phyloP scores from a whole-genome alignment of 2,329 filamentous ascomycete species.

The Penicillium palitans region DNA sequence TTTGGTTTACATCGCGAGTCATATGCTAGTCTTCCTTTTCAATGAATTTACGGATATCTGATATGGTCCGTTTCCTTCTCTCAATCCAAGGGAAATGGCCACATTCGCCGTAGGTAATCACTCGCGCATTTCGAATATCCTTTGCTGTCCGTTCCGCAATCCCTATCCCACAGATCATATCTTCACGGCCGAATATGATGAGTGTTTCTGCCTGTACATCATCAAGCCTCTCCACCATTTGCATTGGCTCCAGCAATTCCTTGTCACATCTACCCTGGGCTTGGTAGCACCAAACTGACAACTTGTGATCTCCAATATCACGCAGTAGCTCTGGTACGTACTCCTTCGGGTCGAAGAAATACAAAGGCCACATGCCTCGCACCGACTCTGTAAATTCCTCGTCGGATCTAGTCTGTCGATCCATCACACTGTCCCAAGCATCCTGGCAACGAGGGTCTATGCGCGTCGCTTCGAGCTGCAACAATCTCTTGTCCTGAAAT shows the following conservation, averaged over 20 bases:
- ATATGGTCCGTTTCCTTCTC: conserved; percentile 20
- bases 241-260: not conserved
- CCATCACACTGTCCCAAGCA: not conserved
- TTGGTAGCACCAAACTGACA: conserved; percentile 1
- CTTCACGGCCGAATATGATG: conserved; percentile 28
- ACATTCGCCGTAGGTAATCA: conserved; percentile 17
- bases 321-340: not conserved
- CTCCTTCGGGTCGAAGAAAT: not conserved
- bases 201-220: conserved; percentile 28
- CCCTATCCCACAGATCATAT: conserved; percentile 24
- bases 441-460: not conserved
- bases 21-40: conserved; percentile 1
- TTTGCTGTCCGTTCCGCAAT: conserved; percentile 20
- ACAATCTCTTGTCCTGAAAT: not conserved
- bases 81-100: conserved; percentile 34
- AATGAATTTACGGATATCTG: conserved; percentile 19
- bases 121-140: conserved; percentile 6
- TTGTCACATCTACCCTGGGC: conserved; percentile 4
- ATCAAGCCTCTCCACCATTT: conserved; percentile 22
- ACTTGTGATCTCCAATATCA: not conserved
- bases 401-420: not conserved
- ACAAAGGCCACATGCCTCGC: not conserved
- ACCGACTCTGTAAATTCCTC: not conserved
- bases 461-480: not conserved
- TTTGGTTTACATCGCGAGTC: not conserved